Base-by-base conservation (phyloP, 176 grass and related monocot genomes). In the Oryza glumipatula region DNA sequence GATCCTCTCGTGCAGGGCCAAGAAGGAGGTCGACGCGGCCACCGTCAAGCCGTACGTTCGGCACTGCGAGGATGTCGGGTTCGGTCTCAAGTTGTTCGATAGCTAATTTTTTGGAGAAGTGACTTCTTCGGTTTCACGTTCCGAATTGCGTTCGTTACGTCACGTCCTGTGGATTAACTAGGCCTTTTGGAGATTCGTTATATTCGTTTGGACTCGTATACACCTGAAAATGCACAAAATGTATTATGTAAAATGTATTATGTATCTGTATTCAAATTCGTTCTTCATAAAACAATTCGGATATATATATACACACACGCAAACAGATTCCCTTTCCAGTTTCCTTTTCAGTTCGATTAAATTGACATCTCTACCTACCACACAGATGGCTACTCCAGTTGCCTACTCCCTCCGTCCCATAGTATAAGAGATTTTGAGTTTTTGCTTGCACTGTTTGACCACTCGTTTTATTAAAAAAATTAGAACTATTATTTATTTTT, bases 31-130 rank as follows among this genome's bases (percentile, higher is more conserved):
- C 30, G 88, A 99, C n/a, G 86, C 11, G 38, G 89, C 92, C 56
- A 13, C 65, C 4, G 51, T 99, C 24, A 85, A 90, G 47, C 91
- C 89, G 1, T 85, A 94, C 70, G 65, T 99, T 23, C 88, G 91
- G 72, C 96, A 92, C 81, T 99, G 96, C 74, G 96, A 99, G 88
- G 96, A 99, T 52, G 91, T 96, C 15, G 75, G 47, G 0, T 88
- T 90, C 45, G 96, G 96, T 4, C 65, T 99, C 73, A 96, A 96
- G 75, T 1, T 99, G 33, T 94, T 95, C 83, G 89, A 93, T 60
- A 76, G 7, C 82, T 97, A 88, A 83, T 48, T 61, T 61, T 61
- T 74, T 38, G 36, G 14, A 76, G 13, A 30, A 39, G 56, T 9
- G 16, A 49, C 80, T 23, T 45, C 16, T 70, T 11, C 61, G 23